These are phyloP conservation scores for Plantago rigida DNA, from an alignment of 305 asterid species.

Conservation along the genomic window DNA sequence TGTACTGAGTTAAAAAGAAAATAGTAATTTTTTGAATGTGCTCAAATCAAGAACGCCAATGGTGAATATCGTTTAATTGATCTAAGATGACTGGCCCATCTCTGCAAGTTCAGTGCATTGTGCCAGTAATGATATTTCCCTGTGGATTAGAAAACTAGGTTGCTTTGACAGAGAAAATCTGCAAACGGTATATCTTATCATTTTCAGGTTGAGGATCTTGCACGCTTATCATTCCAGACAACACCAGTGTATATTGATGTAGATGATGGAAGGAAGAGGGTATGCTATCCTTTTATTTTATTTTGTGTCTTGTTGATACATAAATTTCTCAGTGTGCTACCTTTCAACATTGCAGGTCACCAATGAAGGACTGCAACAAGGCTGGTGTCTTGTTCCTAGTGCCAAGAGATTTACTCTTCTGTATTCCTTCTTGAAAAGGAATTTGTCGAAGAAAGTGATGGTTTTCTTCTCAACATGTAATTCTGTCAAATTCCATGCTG, in stretches of 20 bases:
- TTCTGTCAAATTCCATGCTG: constrained; percentile 78
- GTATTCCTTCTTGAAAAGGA: constrained; percentile 78
- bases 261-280: constrained; percentile 79
- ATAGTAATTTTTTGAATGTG: no score
- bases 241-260: constrained; percentile 69
- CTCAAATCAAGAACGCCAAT: no score
- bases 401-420: constrained; percentile 74
- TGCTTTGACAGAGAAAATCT: constrained; percentile 1
- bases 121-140: no score
- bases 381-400: constrained; percentile 76
- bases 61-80: no score
- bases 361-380: constrained; percentile 90
- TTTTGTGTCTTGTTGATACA: constrained; percentile 7
- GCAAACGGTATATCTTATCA: neutral
- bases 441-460: constrained; percentile 82
- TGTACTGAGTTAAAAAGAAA: no score
- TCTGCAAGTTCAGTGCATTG: no score
- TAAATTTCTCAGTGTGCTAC: neutral
- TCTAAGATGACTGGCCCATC: no score
- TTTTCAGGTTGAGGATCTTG: constrained; percentile 91
- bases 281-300: constrained; percentile 19
- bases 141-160: no score
- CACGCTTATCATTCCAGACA: constrained; percentile 66
- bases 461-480: constrained; percentile 91
- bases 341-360: constrained; percentile 49